Conservation (phyloP, 208 protist species). For the Leishmania guyanensis region DNA sequence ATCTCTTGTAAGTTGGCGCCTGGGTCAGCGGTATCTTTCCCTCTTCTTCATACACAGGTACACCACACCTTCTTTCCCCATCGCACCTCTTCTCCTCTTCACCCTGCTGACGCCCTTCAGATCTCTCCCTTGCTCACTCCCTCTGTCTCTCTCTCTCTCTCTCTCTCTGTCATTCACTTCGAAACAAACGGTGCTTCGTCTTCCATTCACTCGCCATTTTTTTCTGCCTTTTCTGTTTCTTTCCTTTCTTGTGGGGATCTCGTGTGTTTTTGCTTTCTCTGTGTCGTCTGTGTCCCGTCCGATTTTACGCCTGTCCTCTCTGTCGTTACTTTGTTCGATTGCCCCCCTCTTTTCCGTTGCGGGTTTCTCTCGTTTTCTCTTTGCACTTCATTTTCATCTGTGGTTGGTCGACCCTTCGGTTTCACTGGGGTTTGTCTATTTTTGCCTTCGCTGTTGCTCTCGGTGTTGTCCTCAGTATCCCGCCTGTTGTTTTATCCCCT, state of each 20-base stretch:
- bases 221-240: not conserved
- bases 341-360: not conserved
- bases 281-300: not conserved
- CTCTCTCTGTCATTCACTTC: not conserved
- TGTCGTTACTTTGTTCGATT: not conserved
- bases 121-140: not conserved
- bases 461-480: not conserved
- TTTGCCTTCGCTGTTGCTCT: not conserved
- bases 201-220: not conserved
- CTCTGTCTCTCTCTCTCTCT: not conserved
- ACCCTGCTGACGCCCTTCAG: not conserved
- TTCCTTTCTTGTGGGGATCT: not conserved
- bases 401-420: not conserved
- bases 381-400: not conserved
- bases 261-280: not conserved
- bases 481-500: not conserved
- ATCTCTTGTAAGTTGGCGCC: not conserved
- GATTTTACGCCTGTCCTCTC: not conserved
- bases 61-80: not conserved
- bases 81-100: not conserved
- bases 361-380: not conserved
- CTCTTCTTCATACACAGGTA: not conserved
- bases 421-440: not conserved
- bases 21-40: not conserved
- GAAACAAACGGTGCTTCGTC: not conserved